Evolutionary conservation across 768 basidiomycete species (phyloP), one percentile per base, ranked within the genome.

Genomic region (Podaxis sp.): DNA sequence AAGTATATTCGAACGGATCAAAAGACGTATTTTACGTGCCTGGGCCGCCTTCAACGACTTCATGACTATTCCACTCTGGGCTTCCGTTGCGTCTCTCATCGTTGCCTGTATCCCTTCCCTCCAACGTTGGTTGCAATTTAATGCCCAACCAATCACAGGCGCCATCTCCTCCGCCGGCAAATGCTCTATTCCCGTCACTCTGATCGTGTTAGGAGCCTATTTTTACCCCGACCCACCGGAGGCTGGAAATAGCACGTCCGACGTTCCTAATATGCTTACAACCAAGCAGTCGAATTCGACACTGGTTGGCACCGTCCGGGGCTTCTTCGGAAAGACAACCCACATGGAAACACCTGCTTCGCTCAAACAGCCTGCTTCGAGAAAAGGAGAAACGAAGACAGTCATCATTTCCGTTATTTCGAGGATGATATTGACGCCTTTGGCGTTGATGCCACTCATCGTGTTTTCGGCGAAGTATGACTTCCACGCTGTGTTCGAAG

Each of bases 181-280:
- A 63, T 93, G 92, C 64, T 88, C 89, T 9, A 89, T 98, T 64
- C 96, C 96, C 0, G 70, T 98, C 27, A 98, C 96, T 2, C 78
- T 97, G 25, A 82, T 98, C 60, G 94, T 97, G 5, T 87, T 98
- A 47, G 96, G 96, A 11, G 94, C 91, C 13, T 98, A 96, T 79
- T 96, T 96, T 75, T 90, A 87, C 72, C 77, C 77, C 0, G 77
- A 80, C 4, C 74, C 76, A 2, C 60, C 67, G 12, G 56, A 56
- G 9, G 27, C 54, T 27, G 55, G 43, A 19, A 56, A 59, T 37
- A 54, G 54, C 50, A 51, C 37, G 2, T 37, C 60, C 5, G n/a
- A 46, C 24, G 17, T 33, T 19, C 51, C 52, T 13, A 36, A n/a
- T 11, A 47, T 22, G 41, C 27, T 46, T 24, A 46, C 53, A 1